A percentile compares a stretch with the other conserved stretches of the same genome.
Conservation (phyloP, 805 yeast species). For the Zygosaccharomyces bailii region DNA sequence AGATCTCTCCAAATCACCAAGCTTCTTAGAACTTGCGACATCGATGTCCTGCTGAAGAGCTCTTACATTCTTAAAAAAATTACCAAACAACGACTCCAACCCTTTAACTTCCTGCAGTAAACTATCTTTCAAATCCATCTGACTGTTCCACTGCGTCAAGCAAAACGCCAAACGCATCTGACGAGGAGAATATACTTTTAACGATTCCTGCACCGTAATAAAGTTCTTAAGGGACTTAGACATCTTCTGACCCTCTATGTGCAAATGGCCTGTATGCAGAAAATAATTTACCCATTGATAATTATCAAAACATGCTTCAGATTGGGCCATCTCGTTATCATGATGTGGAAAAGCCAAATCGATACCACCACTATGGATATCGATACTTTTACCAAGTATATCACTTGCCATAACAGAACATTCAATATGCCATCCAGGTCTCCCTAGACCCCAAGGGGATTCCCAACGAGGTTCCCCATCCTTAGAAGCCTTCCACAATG, state of each 20-base stretch:
- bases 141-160: constrained; percentile 86
- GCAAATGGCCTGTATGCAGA: constrained; percentile 95
- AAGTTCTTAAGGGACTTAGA: constrained; percentile 92
- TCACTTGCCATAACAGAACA: constrained; percentile 98
- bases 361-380: constrained; percentile 95
- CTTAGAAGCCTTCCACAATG: constrained; percentile 93
- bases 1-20: constrained; percentile 51
- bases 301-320: constrained; percentile 87
- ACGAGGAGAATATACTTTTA: constrained; percentile 63
- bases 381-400: constrained; percentile 76
- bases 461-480: constrained; percentile 97
- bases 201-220: constrained; percentile 89
- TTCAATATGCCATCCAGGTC: constrained; percentile 99
- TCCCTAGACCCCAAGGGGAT: constrained; percentile 94
- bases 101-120: constrained; percentile 73
- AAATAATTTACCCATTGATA: constrained; percentile 97
- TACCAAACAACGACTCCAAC: constrained; percentile 68
- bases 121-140: constrained; percentile 85
- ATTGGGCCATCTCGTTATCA: constrained; percentile 96
- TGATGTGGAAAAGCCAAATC: constrained; percentile 99
- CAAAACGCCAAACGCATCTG: constrained; percentile 91
- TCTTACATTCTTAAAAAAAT: constrained; percentile 82
- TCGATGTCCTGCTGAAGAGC: constrained; percentile 76
- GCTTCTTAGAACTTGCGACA: constrained; percentile 59
- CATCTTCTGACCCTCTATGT: constrained; percentile 98